Evolutionary conservation across 2,329 filamentous ascomycete species (phyloP), one percentile per base, ranked within the genome.

Genomic region (Fusarium sacchari): DNA sequence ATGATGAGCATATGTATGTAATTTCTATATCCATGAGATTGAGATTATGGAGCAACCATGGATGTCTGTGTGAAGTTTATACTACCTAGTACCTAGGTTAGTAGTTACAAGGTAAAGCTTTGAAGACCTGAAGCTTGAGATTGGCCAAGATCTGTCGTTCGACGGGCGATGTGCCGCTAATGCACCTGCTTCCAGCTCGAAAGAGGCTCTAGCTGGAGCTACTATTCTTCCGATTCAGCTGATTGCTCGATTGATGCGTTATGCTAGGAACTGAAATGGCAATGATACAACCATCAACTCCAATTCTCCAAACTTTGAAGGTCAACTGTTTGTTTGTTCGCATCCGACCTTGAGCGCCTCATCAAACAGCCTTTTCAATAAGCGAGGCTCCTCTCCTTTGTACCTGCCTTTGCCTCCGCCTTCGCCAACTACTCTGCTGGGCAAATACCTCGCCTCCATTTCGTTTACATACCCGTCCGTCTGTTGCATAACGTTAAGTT

Each of bases 141-240:
- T 55, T 46, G 30, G 36, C 36, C 53, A 36, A 32, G 34, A 60
- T 37, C 52, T 62, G n/a, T 53, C 39, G 53, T 42, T 69, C 28
- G 59, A 40, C 42, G 60, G 39, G 56, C 50, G 47, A 72, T 69
- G 61, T 56, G 66, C 69, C 58, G 65, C 69, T 72, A 70, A 70
- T 75, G 72, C 61, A 73, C 37, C 61, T 63, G 42, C 61, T 50
- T 61, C 20, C 44, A 68, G 61, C 58, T 58, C 52, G 17, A 44
- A 61, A 52, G 69, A 69, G 59, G 64, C 69, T 71, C 60, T 61
- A 66, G 64, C 67, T 69, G 73, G 73, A 75, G 73, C 73, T 74
- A 66, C 73, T 69, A 36, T 75, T 75, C 28, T 76, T 73, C 73
- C 72, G 69, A 32, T 68, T 62, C 58, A 68, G 73, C 61, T 64